Conservation (phyloP, 2,329 filamentous ascomycete genomes). For the Cladosporium sp. region DNA sequence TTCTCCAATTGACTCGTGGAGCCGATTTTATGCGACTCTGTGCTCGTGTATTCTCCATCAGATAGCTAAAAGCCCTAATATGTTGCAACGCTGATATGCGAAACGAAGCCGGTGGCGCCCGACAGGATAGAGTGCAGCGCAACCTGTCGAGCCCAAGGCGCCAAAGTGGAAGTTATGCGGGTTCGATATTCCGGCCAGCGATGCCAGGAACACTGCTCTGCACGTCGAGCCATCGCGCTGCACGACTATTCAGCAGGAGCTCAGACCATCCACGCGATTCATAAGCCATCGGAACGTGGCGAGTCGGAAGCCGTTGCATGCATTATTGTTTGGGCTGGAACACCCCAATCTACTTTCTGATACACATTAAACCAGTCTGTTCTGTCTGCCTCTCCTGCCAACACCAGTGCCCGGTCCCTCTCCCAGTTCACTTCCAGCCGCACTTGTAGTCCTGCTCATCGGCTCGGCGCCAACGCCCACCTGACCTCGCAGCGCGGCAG, state of each 20-base stretch:
- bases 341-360: background rate
- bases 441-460: constrained; percentile 23
- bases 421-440: constrained; percentile 20
- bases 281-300: background rate
- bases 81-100: background rate
- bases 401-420: background rate
- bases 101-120: background rate
- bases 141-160: background rate
- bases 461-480: constrained; percentile 23
- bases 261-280: background rate
- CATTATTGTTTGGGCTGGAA: background rate
- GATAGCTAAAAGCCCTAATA: background rate
- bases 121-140: background rate
- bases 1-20: background rate
- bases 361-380: constrained; percentile 8
- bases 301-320: background rate
- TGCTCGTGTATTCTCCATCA: background rate
- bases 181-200: background rate
- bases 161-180: background rate
- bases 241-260: background rate
- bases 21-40: background rate
- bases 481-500: constrained; percentile 22
- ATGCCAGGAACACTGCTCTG: too few relatives aligned
- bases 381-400: constrained; percentile 8
- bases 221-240: background rate